Evolutionary conservation across 2,329 filamentous ascomycete species (phyloP).

Genomic region (Stemphylium vesicarium): DNA sequence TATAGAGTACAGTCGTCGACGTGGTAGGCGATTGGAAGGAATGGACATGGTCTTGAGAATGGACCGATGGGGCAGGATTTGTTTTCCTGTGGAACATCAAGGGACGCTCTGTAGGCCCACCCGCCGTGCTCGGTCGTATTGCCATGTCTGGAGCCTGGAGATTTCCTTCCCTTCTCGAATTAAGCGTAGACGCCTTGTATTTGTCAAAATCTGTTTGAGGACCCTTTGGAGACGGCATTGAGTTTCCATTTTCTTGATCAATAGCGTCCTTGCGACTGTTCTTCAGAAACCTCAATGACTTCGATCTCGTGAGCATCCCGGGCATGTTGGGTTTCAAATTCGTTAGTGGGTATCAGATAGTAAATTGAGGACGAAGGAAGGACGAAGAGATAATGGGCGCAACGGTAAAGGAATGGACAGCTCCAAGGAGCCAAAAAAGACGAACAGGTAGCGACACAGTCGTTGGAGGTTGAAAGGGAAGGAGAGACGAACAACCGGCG

Average conservation of each 20-base stretch:
- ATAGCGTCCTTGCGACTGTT: conserved; percentile 38
- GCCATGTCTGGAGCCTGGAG: conserved; percentile 40
- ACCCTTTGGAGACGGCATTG: conserved; percentile 32
- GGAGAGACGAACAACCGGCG: conserved; percentile 26
- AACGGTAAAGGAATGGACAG: conserved; percentile 49
- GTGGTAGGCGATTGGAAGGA: conserved; percentile 38
- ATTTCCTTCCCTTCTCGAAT: conserved; percentile 31
- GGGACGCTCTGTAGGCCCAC: conserved; percentile 42
- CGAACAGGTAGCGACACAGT: conserved; percentile 26
- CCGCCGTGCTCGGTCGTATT: conserved; percentile 45
- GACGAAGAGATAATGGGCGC: conserved; percentile 24
- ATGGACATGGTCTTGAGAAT: conserved; percentile 34
- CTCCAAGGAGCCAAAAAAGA: conserved; percentile 44
- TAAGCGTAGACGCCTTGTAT: conserved; percentile 40
- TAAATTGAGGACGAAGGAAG: conserved; percentile 30
- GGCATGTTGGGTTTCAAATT: conserved; percentile 47
- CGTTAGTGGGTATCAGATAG: conserved; percentile 42
- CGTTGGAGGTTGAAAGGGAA: conserved; percentile 24
- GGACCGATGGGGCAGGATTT: conserved; percentile 31
- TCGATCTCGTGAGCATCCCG: conserved; percentile 47
- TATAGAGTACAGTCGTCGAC: conserved; percentile 40
- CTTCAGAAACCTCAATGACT: conserved; percentile 46
- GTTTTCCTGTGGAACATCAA: conserved; percentile 47
- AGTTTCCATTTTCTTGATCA: conserved; percentile 34
- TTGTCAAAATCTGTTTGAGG: conserved; percentile 38